Base-by-base conservation (phyloP, 371 early-diverging fungal genomes). In the Zancudomyces culisetae region DNA sequence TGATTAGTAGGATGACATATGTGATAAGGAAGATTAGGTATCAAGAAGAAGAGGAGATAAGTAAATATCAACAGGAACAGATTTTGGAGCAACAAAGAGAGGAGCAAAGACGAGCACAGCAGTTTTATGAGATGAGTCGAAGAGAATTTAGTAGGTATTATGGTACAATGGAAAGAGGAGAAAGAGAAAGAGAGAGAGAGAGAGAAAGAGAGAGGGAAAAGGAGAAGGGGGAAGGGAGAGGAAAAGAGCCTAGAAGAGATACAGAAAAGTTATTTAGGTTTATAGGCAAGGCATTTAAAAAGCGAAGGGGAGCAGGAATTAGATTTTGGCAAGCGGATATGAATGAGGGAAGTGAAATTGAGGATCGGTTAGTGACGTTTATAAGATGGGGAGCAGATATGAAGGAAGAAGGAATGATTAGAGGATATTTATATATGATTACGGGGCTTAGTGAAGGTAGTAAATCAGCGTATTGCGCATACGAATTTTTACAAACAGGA, bases 371-470 rank as follows among this genome's bases (percentile, higher is more conserved):
- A 41, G 66, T 74, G 27, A 66, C 72, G 27, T 88, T 93, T 54
- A 54, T 85, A 51, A 78, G 79, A 49, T 85, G 85, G 80, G 73
- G 77, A 8, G 62, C 77, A 0, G 77, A 80, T 54, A 66, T 72
- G 49, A 74, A 64, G 52, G 74, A 70, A 53, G 69, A 69, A 46
- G 69, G 72, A 43, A 70, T 74, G 67, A 61, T 75, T 20, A 68
- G 74, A 22, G 68, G 79, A 8, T 84, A 76, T 62, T 70, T 84
- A 41, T 72, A 80, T 53, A 76, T 85, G 76, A 67, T 87, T n/a
- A 68, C 80, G 15, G 73, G 86, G 0, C 67, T 87, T 24, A 77
- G 85, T 0, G 70, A 76, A 8, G 88, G 88, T 2, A 42, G 62
- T 18, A 58, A 71, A 46, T 76, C 72, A 43, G 74, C 81, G 22